Conservation (phyloP, 1,284 basidiomycete species). For the Pyrrhoderma noxium region DNA sequence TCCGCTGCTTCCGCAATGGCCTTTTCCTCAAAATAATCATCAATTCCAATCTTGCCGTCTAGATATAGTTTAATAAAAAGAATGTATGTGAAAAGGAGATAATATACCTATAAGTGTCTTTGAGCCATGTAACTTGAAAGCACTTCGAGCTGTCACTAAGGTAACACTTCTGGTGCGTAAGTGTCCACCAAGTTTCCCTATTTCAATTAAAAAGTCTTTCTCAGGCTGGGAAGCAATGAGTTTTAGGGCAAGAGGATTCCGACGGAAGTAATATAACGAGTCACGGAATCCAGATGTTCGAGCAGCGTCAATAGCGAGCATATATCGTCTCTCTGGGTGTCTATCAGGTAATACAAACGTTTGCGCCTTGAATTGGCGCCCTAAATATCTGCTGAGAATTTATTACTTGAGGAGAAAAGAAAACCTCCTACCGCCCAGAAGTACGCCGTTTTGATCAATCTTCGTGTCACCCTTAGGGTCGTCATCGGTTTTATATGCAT, state of each 20-base stretch:
- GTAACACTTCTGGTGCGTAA: conserved; percentile 89
- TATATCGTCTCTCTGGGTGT: conserved; percentile 80
- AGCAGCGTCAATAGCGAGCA: conserved; percentile 96
- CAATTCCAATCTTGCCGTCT: conserved; percentile 88
- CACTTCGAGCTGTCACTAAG: conserved; percentile 86
- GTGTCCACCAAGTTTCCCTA: conserved; percentile 83
- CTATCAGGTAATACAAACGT: conserved; percentile 82
- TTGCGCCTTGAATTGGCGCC: conserved; percentile 80
- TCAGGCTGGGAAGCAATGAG: conserved; percentile 80
- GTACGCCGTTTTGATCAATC: conserved; percentile 77
- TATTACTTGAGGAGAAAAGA: conserved; percentile 4
- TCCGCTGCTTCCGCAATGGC: conserved; percentile 63
- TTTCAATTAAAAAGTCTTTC: conserved; percentile 86
- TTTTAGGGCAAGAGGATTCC: conserved; percentile 86
- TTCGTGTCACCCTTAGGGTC: conserved; percentile 89
- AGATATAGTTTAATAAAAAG: conserved; percentile 3
- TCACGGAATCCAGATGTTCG: conserved; percentile 94
- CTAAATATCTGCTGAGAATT: conserved; percentile 32
- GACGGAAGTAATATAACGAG: conserved; percentile 93
- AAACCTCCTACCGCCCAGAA: conserved; percentile 59
- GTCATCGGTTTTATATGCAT: conserved; percentile 81
- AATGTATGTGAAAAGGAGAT: conserved; percentile 2
- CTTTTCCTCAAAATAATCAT: conserved; percentile 93
- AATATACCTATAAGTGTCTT: conserved; percentile 67
- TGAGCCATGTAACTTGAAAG: conserved; percentile 91